Evolutionary conservation across 2,329 filamentous ascomycete genomes (phyloP).

Genomic region (Ascochyta lentis): DNA sequence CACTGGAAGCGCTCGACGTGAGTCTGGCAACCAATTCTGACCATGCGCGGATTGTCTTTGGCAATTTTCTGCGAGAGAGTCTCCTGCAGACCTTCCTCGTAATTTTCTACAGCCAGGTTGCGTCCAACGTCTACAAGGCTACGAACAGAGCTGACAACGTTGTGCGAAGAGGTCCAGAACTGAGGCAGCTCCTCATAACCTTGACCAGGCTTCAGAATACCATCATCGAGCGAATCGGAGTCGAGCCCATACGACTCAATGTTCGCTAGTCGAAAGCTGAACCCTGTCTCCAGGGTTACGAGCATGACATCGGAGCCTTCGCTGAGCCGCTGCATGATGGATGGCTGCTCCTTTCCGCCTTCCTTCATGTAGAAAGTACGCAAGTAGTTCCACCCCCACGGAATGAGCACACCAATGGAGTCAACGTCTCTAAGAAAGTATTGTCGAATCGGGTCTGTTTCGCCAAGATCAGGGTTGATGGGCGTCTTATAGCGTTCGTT

Average conservation of each 20-base stretch:
- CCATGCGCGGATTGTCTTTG: constrained; percentile 55
- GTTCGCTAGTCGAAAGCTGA: constrained; percentile 75
- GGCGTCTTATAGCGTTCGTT: constrained; percentile 77
- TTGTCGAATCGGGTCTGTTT: constrained; percentile 80
- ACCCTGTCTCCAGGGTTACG: constrained; percentile 67
- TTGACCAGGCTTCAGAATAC: constrained; percentile 51
- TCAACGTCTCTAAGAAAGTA: constrained; percentile 76
- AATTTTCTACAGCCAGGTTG: constrained; percentile 49
- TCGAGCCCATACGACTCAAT: constrained; percentile 75
- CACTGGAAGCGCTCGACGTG: constrained; percentile 67
- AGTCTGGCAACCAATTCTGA: constrained; percentile 64
- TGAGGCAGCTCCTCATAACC: constrained; percentile 75
- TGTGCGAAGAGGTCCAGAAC: constrained; percentile 80
- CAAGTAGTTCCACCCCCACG: constrained; percentile 72
- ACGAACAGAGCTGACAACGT: constrained; percentile 50
- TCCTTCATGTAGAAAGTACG: constrained; percentile 76
- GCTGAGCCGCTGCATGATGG: constrained; percentile 54
- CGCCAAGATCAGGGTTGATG: constrained; percentile 67
- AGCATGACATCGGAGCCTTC: constrained; percentile 81
- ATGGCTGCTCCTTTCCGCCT: constrained; percentile 63
- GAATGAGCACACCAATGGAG: constrained; percentile 75
- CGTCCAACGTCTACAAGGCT: constrained; percentile 52
- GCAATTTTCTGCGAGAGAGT: constrained; percentile 55
- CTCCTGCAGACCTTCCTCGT: constrained; percentile 45
- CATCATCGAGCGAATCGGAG: constrained; percentile 64